phyloP scores from a whole-genome alignment of 1,284 basidiomycete genomes.

The Rhodotorula sp. region DNA sequence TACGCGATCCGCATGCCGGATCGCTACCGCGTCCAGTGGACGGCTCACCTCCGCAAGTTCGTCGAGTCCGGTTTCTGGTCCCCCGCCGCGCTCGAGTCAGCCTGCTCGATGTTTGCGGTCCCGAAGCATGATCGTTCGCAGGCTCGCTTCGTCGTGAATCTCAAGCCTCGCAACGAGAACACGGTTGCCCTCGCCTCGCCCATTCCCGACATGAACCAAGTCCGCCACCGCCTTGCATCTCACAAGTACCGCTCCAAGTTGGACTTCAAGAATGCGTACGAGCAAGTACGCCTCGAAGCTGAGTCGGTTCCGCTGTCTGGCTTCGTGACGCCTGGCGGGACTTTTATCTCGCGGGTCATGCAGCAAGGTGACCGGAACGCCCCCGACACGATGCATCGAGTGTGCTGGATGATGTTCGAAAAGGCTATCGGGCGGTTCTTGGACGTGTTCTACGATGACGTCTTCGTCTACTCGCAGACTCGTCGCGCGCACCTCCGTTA shows the following conservation, averaged over 20 bases:
- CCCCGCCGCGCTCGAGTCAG: constrained; percentile 10
- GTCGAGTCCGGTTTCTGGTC: constrained; percentile 13
- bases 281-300: constrained; percentile 42
- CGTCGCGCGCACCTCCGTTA: constrained; percentile 48
- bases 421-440: constrained; percentile 46
- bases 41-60: constrained; percentile 11
- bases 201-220: constrained; percentile 50
- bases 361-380: constrained; percentile 51
- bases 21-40: constrained; percentile 4
- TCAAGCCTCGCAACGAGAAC: constrained; percentile 48
- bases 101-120: constrained; percentile 13
- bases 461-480: constrained; percentile 47
- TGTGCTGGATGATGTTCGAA: constrained; percentile 49
- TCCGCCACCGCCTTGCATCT: constrained; percentile 44
- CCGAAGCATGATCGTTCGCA: constrained; percentile 14
- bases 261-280: constrained; percentile 47
- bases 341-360: constrained; percentile 46
- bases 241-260: constrained; percentile 45
- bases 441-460: constrained; percentile 50
- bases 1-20: constrained; percentile 8
- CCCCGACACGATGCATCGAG: constrained; percentile 47
- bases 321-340: constrained; percentile 45
- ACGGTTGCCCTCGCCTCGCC: constrained; percentile 51
- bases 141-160: constrained; percentile 23
- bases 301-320: constrained; percentile 45